Base-by-base conservation (phyloP, 140 eudicot genomes). In the Stevia rebaudiana region DNA sequence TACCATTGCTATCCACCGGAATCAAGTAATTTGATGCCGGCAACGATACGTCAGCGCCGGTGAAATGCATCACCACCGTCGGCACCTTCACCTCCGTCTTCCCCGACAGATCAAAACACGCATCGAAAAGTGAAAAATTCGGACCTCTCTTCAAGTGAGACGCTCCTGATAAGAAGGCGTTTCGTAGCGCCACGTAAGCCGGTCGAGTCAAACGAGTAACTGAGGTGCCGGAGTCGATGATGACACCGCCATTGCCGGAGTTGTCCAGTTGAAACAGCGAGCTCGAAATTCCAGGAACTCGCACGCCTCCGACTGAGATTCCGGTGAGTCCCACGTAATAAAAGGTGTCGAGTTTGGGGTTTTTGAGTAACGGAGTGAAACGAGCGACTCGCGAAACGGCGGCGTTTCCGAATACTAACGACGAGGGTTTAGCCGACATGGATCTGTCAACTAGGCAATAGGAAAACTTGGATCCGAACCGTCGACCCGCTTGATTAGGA, bases 201-300 rank as follows among this genome's bases (percentile, higher is more conserved):
- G n/a, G n/a, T n/a, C 77, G 79, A 13, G 71, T 24, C 63, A 88
- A 39, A 71, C 96, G 84, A 7, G 96, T 88, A 40, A 88, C 82
- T 36, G 96, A 90, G 17, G 96, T 88, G 11, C 96, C 96, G 11
- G 94, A 88, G 52, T 89, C 97, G 7, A 85, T 84, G 12, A 89
- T 89, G 4, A 82, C 77, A 0, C 97, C 97, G 0, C 97, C 97
- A 0, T 75, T 30, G 6, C 96, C 94, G 61, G 43, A 23, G 0
- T 52, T 67, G 57, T 78, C 88, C 9, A 85, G 2, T 63, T 42
- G 67, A 89, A 85, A 0, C n/a, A 76, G 43, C 0, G 79, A 67
- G 3, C 84, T 53, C 0, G 95, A 74, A 17, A 89, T 50, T 0
- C n/a, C n/a, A n/a, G n/a, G 61, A 6, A 6, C 85, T 36, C 2